phyloP scores from a whole-genome alignment of 177 flowering plant genomes.

The Tripterygium wilfordii region DNA sequence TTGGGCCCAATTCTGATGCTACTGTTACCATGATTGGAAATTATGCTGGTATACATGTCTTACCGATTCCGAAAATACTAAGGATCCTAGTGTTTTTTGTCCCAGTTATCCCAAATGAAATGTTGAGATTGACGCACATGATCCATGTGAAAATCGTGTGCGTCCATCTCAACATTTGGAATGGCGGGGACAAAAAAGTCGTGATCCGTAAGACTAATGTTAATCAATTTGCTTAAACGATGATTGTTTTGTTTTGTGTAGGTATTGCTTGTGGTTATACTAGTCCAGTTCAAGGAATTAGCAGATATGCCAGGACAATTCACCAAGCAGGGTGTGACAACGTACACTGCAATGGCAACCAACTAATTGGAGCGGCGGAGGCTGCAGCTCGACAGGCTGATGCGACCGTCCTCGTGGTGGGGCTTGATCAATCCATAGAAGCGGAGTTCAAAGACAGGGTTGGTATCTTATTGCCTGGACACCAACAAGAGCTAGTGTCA shows the following conservation, averaged over 20 bases:
- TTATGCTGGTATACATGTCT: constrained; percentile 40
- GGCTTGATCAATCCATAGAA: constrained; percentile 49
- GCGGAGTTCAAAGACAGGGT: constrained; percentile 38
- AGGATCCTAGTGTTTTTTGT: too few species aligned
- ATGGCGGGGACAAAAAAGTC: too few species aligned
- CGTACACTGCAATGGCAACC: constrained; percentile 25
- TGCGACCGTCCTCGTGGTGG: constrained; percentile 47
- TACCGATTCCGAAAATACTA: too few species aligned
- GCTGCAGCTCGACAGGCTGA: constrained; percentile 41
- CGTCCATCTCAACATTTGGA: too few species aligned
- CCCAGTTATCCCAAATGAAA: too few species aligned
- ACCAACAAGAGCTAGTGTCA: constrained; percentile 44
- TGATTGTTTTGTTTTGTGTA: background rate
- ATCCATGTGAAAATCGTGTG: too few species aligned
- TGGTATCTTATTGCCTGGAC: constrained; percentile 40
- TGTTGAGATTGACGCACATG: too few species aligned
- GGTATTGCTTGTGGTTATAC: constrained; percentile 42
- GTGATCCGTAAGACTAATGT: too few species aligned
- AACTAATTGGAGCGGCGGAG: constrained; percentile 26
- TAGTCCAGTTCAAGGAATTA: constrained; percentile 36
- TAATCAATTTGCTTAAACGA: too few species aligned
- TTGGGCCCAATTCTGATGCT: constrained; percentile 50
- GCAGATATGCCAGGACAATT: constrained; percentile 26
- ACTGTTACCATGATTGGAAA: constrained; percentile 51
- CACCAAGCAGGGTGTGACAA: constrained; percentile 33